Conservation (phyloP, 805 yeast genomes). For the Suhomyces tanzawaensis region DNA sequence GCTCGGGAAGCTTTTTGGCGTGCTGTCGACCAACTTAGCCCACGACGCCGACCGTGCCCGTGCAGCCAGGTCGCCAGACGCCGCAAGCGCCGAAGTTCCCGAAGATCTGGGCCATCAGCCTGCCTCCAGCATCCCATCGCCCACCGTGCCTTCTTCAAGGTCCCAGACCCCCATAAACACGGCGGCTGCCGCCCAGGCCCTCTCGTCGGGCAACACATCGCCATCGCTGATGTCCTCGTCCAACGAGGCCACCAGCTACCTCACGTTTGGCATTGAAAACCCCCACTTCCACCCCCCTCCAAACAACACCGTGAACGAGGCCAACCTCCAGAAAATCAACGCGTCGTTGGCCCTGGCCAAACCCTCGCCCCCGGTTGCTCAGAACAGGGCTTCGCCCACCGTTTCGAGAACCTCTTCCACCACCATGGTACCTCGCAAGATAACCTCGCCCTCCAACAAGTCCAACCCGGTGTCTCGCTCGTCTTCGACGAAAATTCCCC, state of each 20-base stretch:
- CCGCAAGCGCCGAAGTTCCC: neutral
- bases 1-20: constrained; percentile 26
- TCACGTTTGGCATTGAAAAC: constrained; percentile 5
- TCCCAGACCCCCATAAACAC: constrained; percentile 8
- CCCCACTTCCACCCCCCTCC: constrained; percentile 7
- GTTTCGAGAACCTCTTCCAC: constrained; percentile 11
- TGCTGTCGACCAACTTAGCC: constrained; percentile 15
- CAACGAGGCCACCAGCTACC: constrained; percentile 3
- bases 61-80: neutral
- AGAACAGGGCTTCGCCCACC: constrained; percentile 8
- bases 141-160: constrained; percentile 4
- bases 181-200: constrained; percentile 1
- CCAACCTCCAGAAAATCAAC: constrained; percentile 12
- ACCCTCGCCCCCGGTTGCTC: constrained; percentile 8
- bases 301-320: constrained; percentile 6
- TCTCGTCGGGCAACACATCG: constrained; percentile 6
- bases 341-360: constrained; percentile 4
- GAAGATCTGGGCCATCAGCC: neutral
- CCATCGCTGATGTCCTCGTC: constrained; percentile 8
- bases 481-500: constrained; percentile 17
- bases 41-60: neutral
- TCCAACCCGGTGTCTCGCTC: constrained; percentile 18
- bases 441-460: constrained; percentile 9
- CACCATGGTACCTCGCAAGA: constrained; percentile 1
- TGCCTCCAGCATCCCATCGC: neutral